Conservation (phyloP, 2,329 filamentous ascomycete species). For the Sporothrix mexicana region DNA sequence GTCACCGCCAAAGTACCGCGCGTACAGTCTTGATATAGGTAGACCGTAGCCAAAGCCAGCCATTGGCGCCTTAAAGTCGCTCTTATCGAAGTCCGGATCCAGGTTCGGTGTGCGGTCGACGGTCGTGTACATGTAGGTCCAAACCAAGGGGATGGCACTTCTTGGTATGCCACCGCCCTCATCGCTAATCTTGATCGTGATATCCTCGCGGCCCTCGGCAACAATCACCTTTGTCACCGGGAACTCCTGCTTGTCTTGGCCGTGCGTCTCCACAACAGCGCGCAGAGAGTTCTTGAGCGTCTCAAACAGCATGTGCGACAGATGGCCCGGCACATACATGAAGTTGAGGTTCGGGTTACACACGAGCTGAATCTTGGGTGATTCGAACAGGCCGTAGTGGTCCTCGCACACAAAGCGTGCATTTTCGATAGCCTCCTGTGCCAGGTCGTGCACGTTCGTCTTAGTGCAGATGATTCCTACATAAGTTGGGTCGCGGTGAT, state of each 20-base stretch:
- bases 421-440: slow-evolving; percentile 97
- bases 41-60: slow-evolving; percentile 98
- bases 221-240: slow-evolving; percentile 97
- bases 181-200: slow-evolving; percentile 97
- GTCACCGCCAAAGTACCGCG: slow-evolving; percentile 96
- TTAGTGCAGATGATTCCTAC: slow-evolving; percentile 99
- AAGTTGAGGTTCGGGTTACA: slow-evolving; percentile 95
- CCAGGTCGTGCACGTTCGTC: slow-evolving; percentile 93
- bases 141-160: slow-evolving; percentile 93
- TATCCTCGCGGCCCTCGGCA: slow-evolving; percentile 96
- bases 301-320: slow-evolving; percentile 99
- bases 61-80: slow-evolving; percentile 99
- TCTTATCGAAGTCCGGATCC: slow-evolving; percentile 98
- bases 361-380: slow-evolving; percentile 93
- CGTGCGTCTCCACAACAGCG: slow-evolving; percentile 94
- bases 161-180: slow-evolving; percentile 95
- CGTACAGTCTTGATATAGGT: slow-evolving; percentile 92
- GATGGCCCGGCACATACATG: slow-evolving; percentile 99
- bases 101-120: slow-evolving; percentile 94
- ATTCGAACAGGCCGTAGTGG: slow-evolving; percentile 96
- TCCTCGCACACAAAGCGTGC: slow-evolving; percentile 99
- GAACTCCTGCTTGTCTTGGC: slow-evolving; percentile 93
- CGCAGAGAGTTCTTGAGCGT: slow-evolving; percentile 98
- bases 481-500: slow-evolving; percentile 88
- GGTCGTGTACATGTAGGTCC: slow-evolving; percentile 99